Base-by-base conservation (phyloP, 768 basidiomycete species). In the Auriculariales sp. region DNA sequence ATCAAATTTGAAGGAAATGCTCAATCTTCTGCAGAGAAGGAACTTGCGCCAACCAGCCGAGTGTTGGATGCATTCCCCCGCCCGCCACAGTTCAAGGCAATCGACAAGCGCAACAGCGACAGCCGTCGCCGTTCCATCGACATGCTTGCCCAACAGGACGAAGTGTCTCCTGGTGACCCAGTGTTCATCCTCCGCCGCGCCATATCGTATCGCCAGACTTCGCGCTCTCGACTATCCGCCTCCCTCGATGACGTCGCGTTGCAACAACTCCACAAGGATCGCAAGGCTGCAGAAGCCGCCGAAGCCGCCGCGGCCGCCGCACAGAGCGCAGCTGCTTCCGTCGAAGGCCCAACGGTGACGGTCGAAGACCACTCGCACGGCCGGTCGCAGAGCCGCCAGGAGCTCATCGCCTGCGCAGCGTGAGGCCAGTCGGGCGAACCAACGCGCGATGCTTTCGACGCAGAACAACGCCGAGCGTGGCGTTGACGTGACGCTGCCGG, bases 341-440 rank as follows among this genome's bases (percentile, higher is more conserved):
- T 80, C 50, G 56, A 59, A 4, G 59, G 58, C 2, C 49, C 57
- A 1, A 46, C 57, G 1, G 50, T 50, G 2, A 51, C 53, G 1
- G 27, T 29, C 14, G 68, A 73, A 3, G 66, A 71, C 17, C 35
- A 59, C 2, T 73, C 70, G 46, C 62, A 61, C 30, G 68, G 58
- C 50, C 64, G 66, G 53, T 47, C 31, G 15, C 57, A 65, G 53
- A 86, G 88, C 2, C 75, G 81, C 24, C 86, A 88, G 54, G 91
- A 95, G 56, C 84, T 95, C 58, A 95, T 97, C 50, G 88, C 87
- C n/a, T 12, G 91, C 91, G 3, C 94, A 97, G 60, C 78, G 93
- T 4, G 87, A 83, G 1, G 85, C 81, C 0, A 81, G 75, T 6
- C 75, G 88, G 10, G 93, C 91, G 1, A 93, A 79, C 53, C 93